Evolutionary conservation across 768 basidiomycete genomes (phyloP), one percentile per base, ranked within the genome.

Genomic region (Boletellus ananas): DNA sequence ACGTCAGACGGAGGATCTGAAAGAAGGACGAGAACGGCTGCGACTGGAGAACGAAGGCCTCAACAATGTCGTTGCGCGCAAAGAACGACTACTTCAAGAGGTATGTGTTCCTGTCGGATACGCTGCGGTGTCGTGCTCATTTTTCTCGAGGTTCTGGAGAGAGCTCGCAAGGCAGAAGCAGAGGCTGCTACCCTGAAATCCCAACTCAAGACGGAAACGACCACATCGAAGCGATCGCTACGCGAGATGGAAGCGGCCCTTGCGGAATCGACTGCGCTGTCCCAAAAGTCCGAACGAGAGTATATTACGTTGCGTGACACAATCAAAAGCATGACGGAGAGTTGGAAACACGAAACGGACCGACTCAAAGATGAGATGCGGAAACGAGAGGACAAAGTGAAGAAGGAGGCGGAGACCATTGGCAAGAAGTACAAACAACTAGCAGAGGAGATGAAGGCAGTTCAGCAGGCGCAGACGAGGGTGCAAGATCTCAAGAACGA

Each of bases 41-140:
- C 69, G 90, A 49, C 62, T 90, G 43, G 92, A 94, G 70, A 94
- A 91, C 59, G 92, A 94, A 63, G 87, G 86, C 3, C 66, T 94
- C 57, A 91, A 91, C 60, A 90, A 90, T 54, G 90, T 93, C 16
- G 87, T 94, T 20, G 81, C 89, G 25, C 75, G 92, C 51, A 94
- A 94, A 65, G 92, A 94, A 70, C 76, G 92, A 55, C 59, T 93
- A 47, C 68, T 92, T 54, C 92, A 94, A 69, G 92, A 94, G 75
- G 87, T 88, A 55, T 49, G 73, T 59, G 18, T 18, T n/a, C 50
- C 40, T 45, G 3, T 21, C 7, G 8, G 29, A 16, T 17, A 43
- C 29, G 34, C 6, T 14, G 23, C 33, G 39, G n/a, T 14, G 35
- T 14, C 29, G 53, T 47, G 43, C 40, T 50, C 20, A 52, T 29